Evolutionary conservation across 441 rosid species (phyloP).

Genomic region (Hypseocharis bilobata): DNA sequence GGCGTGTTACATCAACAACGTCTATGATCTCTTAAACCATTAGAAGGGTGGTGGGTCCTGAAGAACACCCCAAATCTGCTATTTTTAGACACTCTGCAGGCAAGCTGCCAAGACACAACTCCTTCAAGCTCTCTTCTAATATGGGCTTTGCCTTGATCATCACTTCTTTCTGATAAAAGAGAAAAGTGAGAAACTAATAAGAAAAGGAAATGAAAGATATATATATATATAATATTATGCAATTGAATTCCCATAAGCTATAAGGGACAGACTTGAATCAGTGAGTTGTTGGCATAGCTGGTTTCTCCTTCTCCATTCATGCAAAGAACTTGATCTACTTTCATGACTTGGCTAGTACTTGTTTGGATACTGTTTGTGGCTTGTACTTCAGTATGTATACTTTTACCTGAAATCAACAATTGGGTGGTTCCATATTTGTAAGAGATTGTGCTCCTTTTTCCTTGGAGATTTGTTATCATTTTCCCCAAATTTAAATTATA

Average conservation of each 20-base stretch:
- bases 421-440: too few relatives aligned
- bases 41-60: conserved; percentile 27
- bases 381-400: too few relatives aligned
- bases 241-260: too few relatives aligned
- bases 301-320: conserved; percentile 13
- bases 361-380: too few relatives aligned
- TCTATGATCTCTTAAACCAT: conserved; percentile 7
- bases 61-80: conserved; percentile 31
- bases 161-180: conserved; percentile 5
- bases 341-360: not conserved
- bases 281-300: conserved; percentile 10
- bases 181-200: too few relatives aligned
- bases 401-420: too few relatives aligned
- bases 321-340: conserved; percentile 8
- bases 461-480: too few relatives aligned
- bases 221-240: too few relatives aligned
- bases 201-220: too few relatives aligned
- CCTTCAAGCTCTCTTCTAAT: conserved; percentile 11
- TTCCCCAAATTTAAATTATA: too few relatives aligned
- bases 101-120: not conserved
- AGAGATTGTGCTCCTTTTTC: too few relatives aligned
- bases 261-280: conserved; percentile 7
- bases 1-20: not conserved
- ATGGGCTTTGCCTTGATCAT: conserved; percentile 16
- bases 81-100: conserved; percentile 14